phyloP scores from a whole-genome alignment of 2,329 filamentous ascomycete genomes.

The Cytospora piceicola region DNA sequence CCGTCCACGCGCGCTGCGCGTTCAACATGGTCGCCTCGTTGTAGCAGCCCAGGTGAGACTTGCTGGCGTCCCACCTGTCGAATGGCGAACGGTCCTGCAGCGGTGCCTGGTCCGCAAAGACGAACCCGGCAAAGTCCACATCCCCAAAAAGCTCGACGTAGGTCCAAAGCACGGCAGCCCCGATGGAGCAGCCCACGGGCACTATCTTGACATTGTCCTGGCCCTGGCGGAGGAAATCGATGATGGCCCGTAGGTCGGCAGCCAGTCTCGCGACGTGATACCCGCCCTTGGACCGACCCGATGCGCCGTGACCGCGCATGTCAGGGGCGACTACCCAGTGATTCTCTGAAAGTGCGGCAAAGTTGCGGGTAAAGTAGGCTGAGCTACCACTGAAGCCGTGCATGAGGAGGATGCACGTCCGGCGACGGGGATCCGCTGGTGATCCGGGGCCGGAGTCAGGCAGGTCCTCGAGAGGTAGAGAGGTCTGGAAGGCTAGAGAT shows the following conservation, averaged over 20 bases:
- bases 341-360: conserved; percentile 33
- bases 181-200: conserved; percentile 46
- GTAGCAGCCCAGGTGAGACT: conserved; percentile 43
- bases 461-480: conserved; percentile 35
- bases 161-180: conserved; percentile 47
- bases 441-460: conserved; percentile 20
- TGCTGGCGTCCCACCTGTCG: conserved; percentile 39
- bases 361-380: conserved; percentile 45
- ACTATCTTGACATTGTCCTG: conserved; percentile 34
- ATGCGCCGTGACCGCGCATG: conserved; percentile 45
- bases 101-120: conserved; percentile 48
- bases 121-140: conserved; percentile 39
- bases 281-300: conserved; percentile 39
- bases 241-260: conserved; percentile 41
- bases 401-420: conserved; percentile 42
- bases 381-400: conserved; percentile 49
- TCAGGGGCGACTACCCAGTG: conserved; percentile 46
- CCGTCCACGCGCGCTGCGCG: conserved; percentile 38
- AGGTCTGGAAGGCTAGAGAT: conserved; percentile 43
- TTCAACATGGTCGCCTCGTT: conserved; percentile 43
- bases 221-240: conserved; percentile 36
- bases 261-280: conserved; percentile 48
- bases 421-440: conserved; percentile 28
- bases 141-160: conserved; percentile 45
- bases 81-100: conserved; percentile 43